Base-by-base conservation (phyloP, 306 rosid species). In the Amphicarpaea edgeworthii region DNA sequence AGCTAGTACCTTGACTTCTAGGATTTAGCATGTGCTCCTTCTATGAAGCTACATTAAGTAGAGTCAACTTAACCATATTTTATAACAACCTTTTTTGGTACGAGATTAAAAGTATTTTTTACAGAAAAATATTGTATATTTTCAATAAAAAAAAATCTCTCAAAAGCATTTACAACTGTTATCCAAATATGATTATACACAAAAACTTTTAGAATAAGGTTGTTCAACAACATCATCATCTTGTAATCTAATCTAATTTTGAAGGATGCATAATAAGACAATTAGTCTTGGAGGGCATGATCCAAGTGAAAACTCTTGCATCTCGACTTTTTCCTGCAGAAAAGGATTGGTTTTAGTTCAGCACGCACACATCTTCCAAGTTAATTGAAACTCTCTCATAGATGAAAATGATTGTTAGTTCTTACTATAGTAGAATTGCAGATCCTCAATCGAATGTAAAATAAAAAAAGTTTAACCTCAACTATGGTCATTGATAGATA, bases 301-400 rank as follows among this genome's bases (percentile, higher is more conserved):
- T 50, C 98, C 98, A 55, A 92, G 87, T 59, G 97, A 88, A 80
- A 92, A 90, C 54, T 83, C 91, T 74, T 46, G 91, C 75, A 95
- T 38, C 68, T 95, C 97, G 76, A 95, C 72, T 73, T 70, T 89
- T 77, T 95, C 97, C 98, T 95, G 60, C 70, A 89, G 1, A 43
- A 81, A 55, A 55, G 47, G 43, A 53, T 16, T 38, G 70, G 70
- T 53, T 80, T 51, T 54, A 40, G 60, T 38, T 81, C 68, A 67
- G 80, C 49, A 41, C 24, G 80, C 49, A 41, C 24, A 55, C 62
- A 51, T 34, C 32, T 15, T 49, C 73, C 41, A 75, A 66, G 54
- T n/a, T 40, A 66, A 49, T n/a, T 40, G 40, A 57, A 63, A 71
- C 51, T 79, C 34, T 69, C 47, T 61, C 7, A 60, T 8, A 47